Percentiles rank a stretch among this genome's conserved stretches.
These are phyloP conservation scores for Discostella stelligeroides DNA, from an alignment of 108 stramenopile species.

Conservation along the genomic window DNA sequence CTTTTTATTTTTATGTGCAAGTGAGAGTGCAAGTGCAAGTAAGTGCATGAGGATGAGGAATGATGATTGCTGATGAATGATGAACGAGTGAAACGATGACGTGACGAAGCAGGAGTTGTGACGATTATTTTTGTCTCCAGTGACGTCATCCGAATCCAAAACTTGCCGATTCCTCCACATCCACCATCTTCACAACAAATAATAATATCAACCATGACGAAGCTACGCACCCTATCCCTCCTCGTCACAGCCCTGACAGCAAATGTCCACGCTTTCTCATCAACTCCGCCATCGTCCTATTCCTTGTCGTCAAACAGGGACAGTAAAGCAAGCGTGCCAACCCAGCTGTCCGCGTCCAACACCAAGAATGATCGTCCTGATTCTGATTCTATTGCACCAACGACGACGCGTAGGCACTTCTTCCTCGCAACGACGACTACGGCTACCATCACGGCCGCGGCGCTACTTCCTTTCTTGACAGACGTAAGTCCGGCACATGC, in stretches of 20 bases:
- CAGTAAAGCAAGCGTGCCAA: not conserved
- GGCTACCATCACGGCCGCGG: not conserved
- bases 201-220: conserved; percentile 1
- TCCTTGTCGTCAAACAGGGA: not conserved
- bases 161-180: not conserved
- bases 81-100: too few relatives aligned
- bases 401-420: conserved; percentile 25
- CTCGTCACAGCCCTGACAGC: conserved; percentile 7
- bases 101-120: too few relatives aligned
- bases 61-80: too few relatives aligned
- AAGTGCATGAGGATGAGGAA: too few relatives aligned
- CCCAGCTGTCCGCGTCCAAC: not conserved
- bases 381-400: too few relatives aligned
- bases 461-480: conserved; percentile 8
- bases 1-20: too few relatives aligned
- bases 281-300: not conserved
- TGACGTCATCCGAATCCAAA: not conserved
- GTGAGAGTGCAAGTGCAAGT: too few relatives aligned
- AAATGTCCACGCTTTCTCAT: conserved; percentile 10
- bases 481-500: conserved; percentile 15
- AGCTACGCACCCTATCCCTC: conserved; percentile 7
- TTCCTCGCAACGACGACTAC: not conserved
- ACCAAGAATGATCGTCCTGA: too few relatives aligned
- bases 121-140: too few relatives aligned
- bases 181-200: not conserved